Conservation (phyloP, 1,284 basidiomycete genomes). For the Fomes fomentarius region DNA sequence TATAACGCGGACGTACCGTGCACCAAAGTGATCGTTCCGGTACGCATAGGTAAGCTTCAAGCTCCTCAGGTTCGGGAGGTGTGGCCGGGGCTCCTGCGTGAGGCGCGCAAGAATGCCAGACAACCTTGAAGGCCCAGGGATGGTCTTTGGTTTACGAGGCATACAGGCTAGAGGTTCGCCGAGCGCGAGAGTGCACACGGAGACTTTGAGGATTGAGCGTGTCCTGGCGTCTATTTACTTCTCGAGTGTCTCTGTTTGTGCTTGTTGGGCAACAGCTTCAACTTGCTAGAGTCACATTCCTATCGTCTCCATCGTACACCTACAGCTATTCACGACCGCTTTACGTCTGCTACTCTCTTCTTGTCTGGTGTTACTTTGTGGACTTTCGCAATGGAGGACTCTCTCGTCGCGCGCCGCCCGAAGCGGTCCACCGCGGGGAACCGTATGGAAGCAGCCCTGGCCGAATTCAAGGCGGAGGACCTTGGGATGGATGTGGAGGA, state of each 20-base stretch:
- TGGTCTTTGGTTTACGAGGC: conserved; percentile 46
- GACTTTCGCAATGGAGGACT: conserved; percentile 43
- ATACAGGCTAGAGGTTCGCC: conserved; percentile 22
- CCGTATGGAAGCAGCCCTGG: conserved; percentile 76
- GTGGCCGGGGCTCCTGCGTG: conserved; percentile 56
- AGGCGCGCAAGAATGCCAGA: conserved; percentile 57
- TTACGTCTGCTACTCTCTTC: too few species aligned
- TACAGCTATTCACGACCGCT: too few species aligned
- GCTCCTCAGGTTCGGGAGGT: conserved; percentile 51
- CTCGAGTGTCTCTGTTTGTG: background rate
- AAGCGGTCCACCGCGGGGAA: conserved; percentile 77
- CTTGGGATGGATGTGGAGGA: conserved; percentile 63
- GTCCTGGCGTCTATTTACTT: background rate
- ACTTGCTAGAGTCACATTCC: too few species aligned
- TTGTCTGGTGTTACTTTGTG: too few species aligned
- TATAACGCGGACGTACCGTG: conserved; percentile 49
- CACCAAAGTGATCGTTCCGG: conserved; percentile 75
- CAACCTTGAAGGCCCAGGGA: conserved; percentile 57
- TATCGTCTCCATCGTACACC: too few species aligned
- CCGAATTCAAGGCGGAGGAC: conserved; percentile 67
- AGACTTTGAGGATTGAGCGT: background rate
- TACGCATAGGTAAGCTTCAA: conserved; percentile 61
- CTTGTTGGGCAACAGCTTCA: too few species aligned
- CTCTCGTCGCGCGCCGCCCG: conserved; percentile 59
- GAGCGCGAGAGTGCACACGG: background rate